Evolutionary conservation across 371 early-diverging fungal species (phyloP).

Genomic region (Agmasoma carcini): DNA sequence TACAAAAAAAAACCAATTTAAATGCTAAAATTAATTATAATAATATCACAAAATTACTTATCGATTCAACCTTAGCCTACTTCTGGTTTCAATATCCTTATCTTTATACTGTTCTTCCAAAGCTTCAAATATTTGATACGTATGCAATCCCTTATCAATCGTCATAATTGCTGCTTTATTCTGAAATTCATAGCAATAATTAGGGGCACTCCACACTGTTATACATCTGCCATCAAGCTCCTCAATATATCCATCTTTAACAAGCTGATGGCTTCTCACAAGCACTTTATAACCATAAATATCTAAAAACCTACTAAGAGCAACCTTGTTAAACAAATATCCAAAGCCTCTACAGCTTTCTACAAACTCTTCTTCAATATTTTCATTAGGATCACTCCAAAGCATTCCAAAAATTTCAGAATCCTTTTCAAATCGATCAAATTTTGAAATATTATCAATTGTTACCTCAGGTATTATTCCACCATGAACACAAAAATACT

Average conservation of each 20-base stretch:
- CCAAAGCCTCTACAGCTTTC: slow-evolving; percentile 44
- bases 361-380: slow-evolving; percentile 18
- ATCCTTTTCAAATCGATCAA: slow-evolving; percentile 38
- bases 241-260: slow-evolving; percentile 22
- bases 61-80: too few species aligned
- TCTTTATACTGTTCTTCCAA: too few species aligned
- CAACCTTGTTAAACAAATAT: slow-evolving; percentile 42
- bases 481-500: slow-evolving; percentile 50
- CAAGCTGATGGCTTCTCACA: slow-evolving; percentile 37
- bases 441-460: slow-evolving; percentile 14
- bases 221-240: slow-evolving; percentile 20
- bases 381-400: slow-evolving; percentile 48
- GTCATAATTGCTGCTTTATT: slow-evolving; percentile 25
- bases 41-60: too few species aligned
- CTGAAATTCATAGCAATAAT: slow-evolving; percentile 28
- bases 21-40: too few species aligned
- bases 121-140: too few species aligned
- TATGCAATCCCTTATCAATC: too few species aligned
- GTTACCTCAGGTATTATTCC: slow-evolving; percentile 44
- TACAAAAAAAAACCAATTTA: too few species aligned
- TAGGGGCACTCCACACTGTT: slow-evolving; percentile 39
- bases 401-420: slow-evolving; percentile 32
- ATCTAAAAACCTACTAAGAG: slow-evolving; percentile 15
- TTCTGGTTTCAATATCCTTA: too few species aligned
- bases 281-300: slow-evolving; percentile 6